A percentile compares a stretch with the other conserved stretches of the same genome.
These are phyloP conservation scores for Solanum pennellii DNA, from an alignment of 257 asterid genomes.

Conservation along the genomic window DNA sequence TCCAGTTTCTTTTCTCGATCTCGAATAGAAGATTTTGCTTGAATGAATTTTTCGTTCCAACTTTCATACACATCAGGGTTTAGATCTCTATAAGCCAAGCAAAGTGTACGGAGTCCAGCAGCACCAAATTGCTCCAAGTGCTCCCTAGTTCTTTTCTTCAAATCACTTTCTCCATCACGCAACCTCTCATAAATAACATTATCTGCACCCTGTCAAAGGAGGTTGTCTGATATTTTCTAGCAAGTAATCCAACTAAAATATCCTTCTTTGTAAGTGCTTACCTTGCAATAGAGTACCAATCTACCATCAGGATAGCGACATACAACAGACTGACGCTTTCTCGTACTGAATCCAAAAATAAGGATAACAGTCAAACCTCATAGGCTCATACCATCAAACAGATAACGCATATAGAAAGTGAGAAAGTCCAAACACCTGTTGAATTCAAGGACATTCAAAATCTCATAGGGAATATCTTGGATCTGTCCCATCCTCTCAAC, in stretches of 20 bases:
- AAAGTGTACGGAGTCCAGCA: slow-evolving; percentile 96
- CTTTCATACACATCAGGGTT: slow-evolving; percentile 65
- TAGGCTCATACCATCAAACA: background rate
- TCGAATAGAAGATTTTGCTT: slow-evolving; percentile 90
- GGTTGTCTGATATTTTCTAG: slow-evolving; percentile 4
- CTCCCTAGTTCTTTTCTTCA: slow-evolving; percentile 78
- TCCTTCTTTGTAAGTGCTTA: slow-evolving; percentile 9
- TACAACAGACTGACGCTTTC: slow-evolving; percentile 99
- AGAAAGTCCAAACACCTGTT: slow-evolving; percentile 54
- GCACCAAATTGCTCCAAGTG: slow-evolving; percentile 95
- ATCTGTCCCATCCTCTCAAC: slow-evolving; percentile 82
- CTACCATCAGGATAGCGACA: slow-evolving; percentile 98
- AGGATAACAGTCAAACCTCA: slow-evolving; percentile 4
- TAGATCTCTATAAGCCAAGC: slow-evolving; percentile 79
- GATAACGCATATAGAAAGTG: background rate
- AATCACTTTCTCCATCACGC: slow-evolving; percentile 51
- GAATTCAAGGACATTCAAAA: slow-evolving; percentile 95
- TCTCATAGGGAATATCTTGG: slow-evolving; percentile 93
- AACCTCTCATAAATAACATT: slow-evolving; percentile 88
- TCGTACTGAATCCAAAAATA: slow-evolving; percentile 49
- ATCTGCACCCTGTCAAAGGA: slow-evolving; percentile 83
- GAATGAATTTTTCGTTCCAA: slow-evolving; percentile 95
- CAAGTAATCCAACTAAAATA: slow-evolving; percentile 6
- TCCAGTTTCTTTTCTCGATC: slow-evolving; percentile 98
- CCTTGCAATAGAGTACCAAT: slow-evolving; percentile 99